These are phyloP conservation scores for Mycena rebaudengoi DNA, from an alignment of 768 basidiomycete genomes.

Conservation along the genomic window DNA sequence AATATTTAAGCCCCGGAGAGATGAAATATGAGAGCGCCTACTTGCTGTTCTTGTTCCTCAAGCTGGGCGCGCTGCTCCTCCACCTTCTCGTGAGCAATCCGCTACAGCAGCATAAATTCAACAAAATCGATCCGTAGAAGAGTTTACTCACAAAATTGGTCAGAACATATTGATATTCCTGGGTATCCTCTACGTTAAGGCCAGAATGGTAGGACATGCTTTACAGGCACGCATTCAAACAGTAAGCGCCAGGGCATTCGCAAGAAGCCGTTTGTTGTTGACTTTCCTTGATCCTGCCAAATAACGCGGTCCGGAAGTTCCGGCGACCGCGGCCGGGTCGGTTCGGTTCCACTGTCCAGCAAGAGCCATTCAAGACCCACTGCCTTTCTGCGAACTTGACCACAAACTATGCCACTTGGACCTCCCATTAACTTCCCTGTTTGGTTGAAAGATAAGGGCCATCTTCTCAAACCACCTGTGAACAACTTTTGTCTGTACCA, in stretches of 20 bases:
- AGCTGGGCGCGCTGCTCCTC: constrained; percentile 82
- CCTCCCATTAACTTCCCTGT: constrained; percentile 89
- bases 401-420: constrained; percentile 69
- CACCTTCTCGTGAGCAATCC: constrained; percentile 89
- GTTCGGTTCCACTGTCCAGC: too few species aligned
- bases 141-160: constrained; percentile 74
- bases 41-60: constrained; percentile 86
- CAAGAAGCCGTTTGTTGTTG: too few species aligned
- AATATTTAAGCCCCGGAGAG: too few species aligned
- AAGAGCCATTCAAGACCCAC: too few species aligned
- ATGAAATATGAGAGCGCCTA: too few species aligned
- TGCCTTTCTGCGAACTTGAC: background rate
- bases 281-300: too few species aligned
- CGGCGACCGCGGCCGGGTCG: too few species aligned
- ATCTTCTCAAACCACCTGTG: constrained; percentile 89
- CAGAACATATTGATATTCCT: constrained; percentile 85
- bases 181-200: constrained; percentile 41
- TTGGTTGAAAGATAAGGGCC: constrained; percentile 86
- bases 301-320: too few species aligned
- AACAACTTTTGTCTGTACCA: constrained; percentile 89
- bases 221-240: background rate
- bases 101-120: constrained; percentile 48
- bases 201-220: constrained; percentile 7
- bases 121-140: background rate
- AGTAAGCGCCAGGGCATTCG: too few species aligned